Evolutionary conservation across 805 yeast genomes (phyloP).

Genomic region (Candida endomychidarum): DNA sequence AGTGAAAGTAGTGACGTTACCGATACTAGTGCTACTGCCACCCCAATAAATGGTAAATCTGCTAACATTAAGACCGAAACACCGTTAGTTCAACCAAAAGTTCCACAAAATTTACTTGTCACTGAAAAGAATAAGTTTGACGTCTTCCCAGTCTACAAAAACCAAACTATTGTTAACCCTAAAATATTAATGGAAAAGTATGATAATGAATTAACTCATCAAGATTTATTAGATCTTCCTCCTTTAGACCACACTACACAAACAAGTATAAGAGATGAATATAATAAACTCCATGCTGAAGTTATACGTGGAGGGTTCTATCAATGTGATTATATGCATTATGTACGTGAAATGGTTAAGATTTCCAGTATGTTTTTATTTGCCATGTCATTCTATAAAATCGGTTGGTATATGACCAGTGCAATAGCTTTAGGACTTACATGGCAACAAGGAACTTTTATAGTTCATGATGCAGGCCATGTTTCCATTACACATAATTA

Average conservation of each 20-base stretch:
- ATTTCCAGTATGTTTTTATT: conserved; percentile 53
- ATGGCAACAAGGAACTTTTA: conserved; percentile 89
- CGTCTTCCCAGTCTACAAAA: conserved; percentile 34
- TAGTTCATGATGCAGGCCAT: conserved; percentile 91
- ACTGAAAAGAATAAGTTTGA: conserved; percentile 33
- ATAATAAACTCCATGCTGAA: conserved; percentile 56
- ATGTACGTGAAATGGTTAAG: conserved; percentile 66
- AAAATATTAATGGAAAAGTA: conserved; percentile 51
- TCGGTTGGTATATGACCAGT: conserved; percentile 48
- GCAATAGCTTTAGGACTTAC: conserved; percentile 70
- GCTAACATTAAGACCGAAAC: no score
- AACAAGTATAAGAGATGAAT: conserved; percentile 50
- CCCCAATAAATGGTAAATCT: no score
- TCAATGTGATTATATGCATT: conserved; percentile 70
- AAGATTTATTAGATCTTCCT: conserved; percentile 62
- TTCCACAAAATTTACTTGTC: conserved; percentile 49
- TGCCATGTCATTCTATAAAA: conserved; percentile 49
- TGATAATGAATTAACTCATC: conserved; percentile 54
- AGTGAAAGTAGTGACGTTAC: no score
- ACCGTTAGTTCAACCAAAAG: conserved; percentile 46
- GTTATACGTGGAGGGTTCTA: conserved; percentile 62
- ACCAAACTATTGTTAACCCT: conserved; percentile 52
- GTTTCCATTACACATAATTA: conserved; percentile 79
- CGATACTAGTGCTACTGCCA: no score
- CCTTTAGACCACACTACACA: conserved; percentile 70